Evolutionary conservation across 2,329 filamentous ascomycete species (phyloP), one percentile per base, ranked within the genome.

Genomic region (Stagonosporopsis rhizophila): DNA sequence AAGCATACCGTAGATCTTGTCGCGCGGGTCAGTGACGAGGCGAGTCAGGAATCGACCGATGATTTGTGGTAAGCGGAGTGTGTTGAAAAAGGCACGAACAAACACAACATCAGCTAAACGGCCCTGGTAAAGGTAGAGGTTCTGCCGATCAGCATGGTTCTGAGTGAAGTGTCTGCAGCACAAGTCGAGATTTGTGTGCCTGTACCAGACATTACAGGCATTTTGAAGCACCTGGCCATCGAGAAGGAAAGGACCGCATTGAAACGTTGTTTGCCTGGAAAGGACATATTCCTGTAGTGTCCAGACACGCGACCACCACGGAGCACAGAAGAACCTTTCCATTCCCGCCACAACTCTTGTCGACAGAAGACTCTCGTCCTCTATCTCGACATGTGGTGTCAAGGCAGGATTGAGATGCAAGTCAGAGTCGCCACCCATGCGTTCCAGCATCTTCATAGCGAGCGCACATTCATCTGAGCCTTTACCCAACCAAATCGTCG

Each of bases 241-340:
- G 19, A 49, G 17, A 6, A 19, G 15, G 8, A 11, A 15, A 1
- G 2, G 7, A 14, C 27, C 46, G 6, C 14, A 15, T 20, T 41
- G 46, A 14, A 49, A 41, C 9, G 25, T 15, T 15, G 11, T 8
- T 6, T 35, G 17, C 25, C 12, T 17, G 6, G 46, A 40, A n/a
- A 41, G 14, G 11, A 49, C 1, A 17, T 25, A 49, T 25, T 49
- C 46, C 20, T 49, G 46, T 15, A 48, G 4, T 4, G 45, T 48
- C 45, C 45, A 48, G 4, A 48, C 19, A 17, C 46, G 46, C 17
- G 45, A 39, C 45, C 45, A 48, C 45, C 45, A 48, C 1, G 27
- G 4, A 17, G 17, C 9, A 5, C 19, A 8, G 14, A 49, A 41
- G 20, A 49, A 34, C 6, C 2, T 5, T 6, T 30, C 22, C 4